These are phyloP conservation scores for Mycena indigotica DNA, from an alignment of 768 basidiomycete genomes.

Conservation along the genomic window DNA sequence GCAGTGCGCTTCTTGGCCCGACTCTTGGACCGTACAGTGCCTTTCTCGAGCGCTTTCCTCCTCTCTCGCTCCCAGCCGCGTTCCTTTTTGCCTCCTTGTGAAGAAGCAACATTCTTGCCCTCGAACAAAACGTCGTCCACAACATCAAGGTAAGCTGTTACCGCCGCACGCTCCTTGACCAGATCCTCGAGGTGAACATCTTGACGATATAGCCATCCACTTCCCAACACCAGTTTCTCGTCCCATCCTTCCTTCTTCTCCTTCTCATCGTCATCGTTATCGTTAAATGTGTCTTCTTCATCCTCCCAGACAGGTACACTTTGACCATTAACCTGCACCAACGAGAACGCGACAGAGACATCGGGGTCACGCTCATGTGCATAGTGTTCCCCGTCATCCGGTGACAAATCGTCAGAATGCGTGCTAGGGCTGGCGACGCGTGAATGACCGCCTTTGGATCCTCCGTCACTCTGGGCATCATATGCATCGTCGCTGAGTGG, in stretches of 20 bases:
- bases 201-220: slow-evolving; percentile 81
- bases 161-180: slow-evolving; percentile 55
- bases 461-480: slow-evolving; percentile 74
- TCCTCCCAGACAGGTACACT: slow-evolving; percentile 84
- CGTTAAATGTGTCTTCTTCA: slow-evolving; percentile 50
- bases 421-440: slow-evolving; percentile 46
- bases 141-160: slow-evolving; percentile 68
- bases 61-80: slow-evolving; percentile 52
- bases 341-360: slow-evolving; percentile 65
- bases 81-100: slow-evolving; percentile 41
- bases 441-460: slow-evolving; percentile 43
- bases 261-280: slow-evolving; percentile 46
- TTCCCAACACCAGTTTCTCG: slow-evolving; percentile 74
- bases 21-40: slow-evolving; percentile 41
- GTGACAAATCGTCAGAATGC: slow-evolving; percentile 35
- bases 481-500: slow-evolving; percentile 83
- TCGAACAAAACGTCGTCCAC: slow-evolving; percentile 81
- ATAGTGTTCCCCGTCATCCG: slow-evolving; percentile 41
- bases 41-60: slow-evolving; percentile 48
- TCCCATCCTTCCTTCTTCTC: slow-evolving; percentile 79
- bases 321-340: slow-evolving; percentile 70
- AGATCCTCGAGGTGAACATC: slow-evolving; percentile 59
- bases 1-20: slow-evolving; percentile 53
- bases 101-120: slow-evolving; percentile 48
- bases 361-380: slow-evolving; percentile 53